phyloP scores from a whole-genome alignment of 1,284 basidiomycete genomes.

The Ustilago trichophora region DNA sequence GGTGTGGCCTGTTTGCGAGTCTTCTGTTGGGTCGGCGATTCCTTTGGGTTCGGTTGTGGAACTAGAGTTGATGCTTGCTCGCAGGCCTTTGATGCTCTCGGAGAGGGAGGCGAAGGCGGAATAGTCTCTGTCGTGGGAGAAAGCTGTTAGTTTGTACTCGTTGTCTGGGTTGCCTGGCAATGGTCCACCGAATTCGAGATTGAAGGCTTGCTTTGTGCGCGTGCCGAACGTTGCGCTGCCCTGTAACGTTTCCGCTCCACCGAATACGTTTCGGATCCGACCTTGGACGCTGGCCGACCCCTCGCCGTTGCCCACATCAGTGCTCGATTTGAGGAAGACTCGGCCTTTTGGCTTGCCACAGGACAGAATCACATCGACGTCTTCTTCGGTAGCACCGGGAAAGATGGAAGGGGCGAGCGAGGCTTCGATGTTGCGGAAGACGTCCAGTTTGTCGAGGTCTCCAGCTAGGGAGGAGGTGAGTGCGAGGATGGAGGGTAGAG shows the following conservation, averaged over 20 bases:
- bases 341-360: slow-evolving; percentile 78
- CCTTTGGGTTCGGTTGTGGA: slow-evolving; percentile 15
- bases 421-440: slow-evolving; percentile 79
- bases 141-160: slow-evolving; percentile 73
- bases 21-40: slow-evolving; percentile 24
- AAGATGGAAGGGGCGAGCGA: slow-evolving; percentile 76
- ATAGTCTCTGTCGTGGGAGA: slow-evolving; percentile 76
- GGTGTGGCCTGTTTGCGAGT: slow-evolving; percentile 1
- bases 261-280: slow-evolving; percentile 77
- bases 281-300: slow-evolving; percentile 71
- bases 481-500: slow-evolving; percentile 70
- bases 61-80: slow-evolving; percentile 75
- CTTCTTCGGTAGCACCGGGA: slow-evolving; percentile 73
- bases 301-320: slow-evolving; percentile 93
- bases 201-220: slow-evolving; percentile 82
- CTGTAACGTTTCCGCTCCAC: slow-evolving; percentile 88
- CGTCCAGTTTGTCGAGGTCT: slow-evolving; percentile 77
- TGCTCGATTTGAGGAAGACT: slow-evolving; percentile 83
- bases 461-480: slow-evolving; percentile 76
- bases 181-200: slow-evolving; percentile 56
- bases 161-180: slow-evolving; percentile 71
- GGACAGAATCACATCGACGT: slow-evolving; percentile 85
- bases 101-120: slow-evolving; percentile 76
- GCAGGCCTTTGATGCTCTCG: slow-evolving; percentile 75
- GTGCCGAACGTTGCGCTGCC: slow-evolving; percentile 86